Percentiles rank a stretch among this genome's conserved stretches.
Evolutionary conservation across 2,329 filamentous ascomycete species (phyloP).

Genomic region (Beauveria varroae): DNA sequence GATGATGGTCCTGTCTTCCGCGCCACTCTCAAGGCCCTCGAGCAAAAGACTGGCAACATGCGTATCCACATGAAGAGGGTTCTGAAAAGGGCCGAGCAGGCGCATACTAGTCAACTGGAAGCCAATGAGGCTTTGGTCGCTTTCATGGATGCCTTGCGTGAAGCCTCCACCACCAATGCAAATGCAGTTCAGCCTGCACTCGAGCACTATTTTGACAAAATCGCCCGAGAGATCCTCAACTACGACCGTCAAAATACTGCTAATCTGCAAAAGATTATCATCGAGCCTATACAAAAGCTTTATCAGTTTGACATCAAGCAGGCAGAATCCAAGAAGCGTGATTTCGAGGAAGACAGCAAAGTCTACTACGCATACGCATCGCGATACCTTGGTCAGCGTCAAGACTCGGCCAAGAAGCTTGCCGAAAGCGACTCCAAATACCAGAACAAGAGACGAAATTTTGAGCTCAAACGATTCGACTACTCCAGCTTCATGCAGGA

Average conservation of each 20-base stretch:
- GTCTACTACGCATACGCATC: slow-evolving; percentile 96
- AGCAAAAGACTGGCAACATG: slow-evolving; percentile 96
- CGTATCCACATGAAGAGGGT: slow-evolving; percentile 92
- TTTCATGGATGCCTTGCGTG: slow-evolving; percentile 79
- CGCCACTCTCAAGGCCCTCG: slow-evolving; percentile 90
- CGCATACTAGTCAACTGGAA: slow-evolving; percentile 67
- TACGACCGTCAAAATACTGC: slow-evolving; percentile 80
- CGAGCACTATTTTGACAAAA: slow-evolving; percentile 97
- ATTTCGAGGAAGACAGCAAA: slow-evolving; percentile 97
- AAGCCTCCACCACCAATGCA: slow-evolving; percentile 83
- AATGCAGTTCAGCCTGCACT: slow-evolving; percentile 95
- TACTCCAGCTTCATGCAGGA: slow-evolving; percentile 99
- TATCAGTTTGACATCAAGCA: slow-evolving; percentile 97
- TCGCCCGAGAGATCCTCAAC: slow-evolving; percentile 77
- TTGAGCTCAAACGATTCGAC: slow-evolving; percentile 95
- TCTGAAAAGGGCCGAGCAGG: slow-evolving; percentile 86
- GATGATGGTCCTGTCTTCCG: slow-evolving; percentile 95
- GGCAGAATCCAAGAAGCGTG: slow-evolving; percentile 90
- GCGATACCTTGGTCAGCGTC: slow-evolving; percentile 89
- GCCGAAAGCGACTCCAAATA: slow-evolving; percentile 95
- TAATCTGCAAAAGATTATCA: slow-evolving; percentile 87
- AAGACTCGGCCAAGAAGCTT: slow-evolving; percentile 93
- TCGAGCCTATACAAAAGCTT: slow-evolving; percentile 84
- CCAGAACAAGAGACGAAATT: slow-evolving; percentile 84
- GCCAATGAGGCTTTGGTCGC: slow-evolving; percentile 79